These are phyloP conservation scores for Crithidia bombi DNA, from an alignment of 208 protist genomes.

Conservation along the genomic window DNA sequence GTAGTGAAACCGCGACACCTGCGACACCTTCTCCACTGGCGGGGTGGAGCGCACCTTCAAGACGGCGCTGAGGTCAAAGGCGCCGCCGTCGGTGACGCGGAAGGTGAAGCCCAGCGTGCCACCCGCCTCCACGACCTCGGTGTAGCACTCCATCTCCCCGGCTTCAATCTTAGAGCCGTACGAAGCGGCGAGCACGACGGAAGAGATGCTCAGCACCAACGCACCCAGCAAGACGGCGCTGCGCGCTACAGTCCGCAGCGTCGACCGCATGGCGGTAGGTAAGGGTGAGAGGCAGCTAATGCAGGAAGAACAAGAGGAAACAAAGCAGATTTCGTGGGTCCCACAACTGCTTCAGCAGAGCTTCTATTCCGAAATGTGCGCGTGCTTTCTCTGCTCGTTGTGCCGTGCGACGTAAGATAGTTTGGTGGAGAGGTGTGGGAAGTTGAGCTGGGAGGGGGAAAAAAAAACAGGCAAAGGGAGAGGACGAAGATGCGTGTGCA, in stretches of 20 bases:
- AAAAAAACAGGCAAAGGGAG: too few species aligned
- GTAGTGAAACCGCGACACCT: slow-evolving; percentile 54
- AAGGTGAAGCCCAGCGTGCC: slow-evolving; percentile 69
- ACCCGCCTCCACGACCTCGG: slow-evolving; percentile 63
- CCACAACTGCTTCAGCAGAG: too few species aligned
- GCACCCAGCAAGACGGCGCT: slow-evolving; percentile 12
- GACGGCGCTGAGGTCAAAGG: slow-evolving; percentile 67
- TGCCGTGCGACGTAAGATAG: too few species aligned
- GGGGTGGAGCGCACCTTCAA: slow-evolving; percentile 49
- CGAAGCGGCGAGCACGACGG: slow-evolving; percentile 17
- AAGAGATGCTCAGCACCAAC: slow-evolving; percentile 8
- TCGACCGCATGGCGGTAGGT: slow-evolving; percentile 1
- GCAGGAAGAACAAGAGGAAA: background rate
- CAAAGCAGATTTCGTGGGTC: background rate
- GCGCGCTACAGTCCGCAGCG: background rate
- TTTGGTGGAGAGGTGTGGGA: too few species aligned
- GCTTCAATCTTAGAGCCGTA: slow-evolving; percentile 63
- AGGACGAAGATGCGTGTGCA: too few species aligned
- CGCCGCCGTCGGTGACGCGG: slow-evolving; percentile 73
- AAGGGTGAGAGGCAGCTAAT: background rate
- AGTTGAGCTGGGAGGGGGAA: too few species aligned
- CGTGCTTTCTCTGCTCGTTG: too few species aligned
- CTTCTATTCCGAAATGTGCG: too few species aligned
- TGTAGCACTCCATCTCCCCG: slow-evolving; percentile 62
- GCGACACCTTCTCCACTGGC: slow-evolving; percentile 32